phyloP scores from a whole-genome alignment of 2,329 filamentous ascomycete genomes.

The Epichloe sylvatica region DNA sequence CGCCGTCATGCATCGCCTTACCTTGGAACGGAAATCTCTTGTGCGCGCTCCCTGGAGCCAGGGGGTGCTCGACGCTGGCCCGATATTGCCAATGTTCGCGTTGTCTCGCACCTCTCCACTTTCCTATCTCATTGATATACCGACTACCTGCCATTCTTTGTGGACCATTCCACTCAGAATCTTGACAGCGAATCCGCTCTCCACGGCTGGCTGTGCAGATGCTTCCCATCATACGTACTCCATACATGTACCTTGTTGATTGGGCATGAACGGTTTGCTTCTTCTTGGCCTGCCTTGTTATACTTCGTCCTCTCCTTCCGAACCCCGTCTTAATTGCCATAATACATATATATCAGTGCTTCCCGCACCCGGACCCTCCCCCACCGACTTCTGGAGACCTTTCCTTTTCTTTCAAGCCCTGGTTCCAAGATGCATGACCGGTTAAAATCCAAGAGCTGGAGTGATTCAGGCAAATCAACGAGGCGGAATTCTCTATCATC shows the following conservation, averaged over 20 bases:
- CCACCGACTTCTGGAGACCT: background rate
- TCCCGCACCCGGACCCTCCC: background rate
- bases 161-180: background rate
- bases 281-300: too few relatives aligned
- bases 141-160: slow-evolving; percentile 1
- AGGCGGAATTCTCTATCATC: slow-evolving; percentile 3
- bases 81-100: background rate
- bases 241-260: background rate
- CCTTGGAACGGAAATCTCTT: background rate
- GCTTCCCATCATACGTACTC: background rate
- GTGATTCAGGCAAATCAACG: slow-evolving; percentile 1
- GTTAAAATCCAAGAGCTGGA: slow-evolving; percentile 2
- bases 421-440: background rate
- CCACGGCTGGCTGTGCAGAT: slow-evolving; percentile 2
- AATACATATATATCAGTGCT: background rate
- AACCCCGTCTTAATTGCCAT: too few relatives aligned
- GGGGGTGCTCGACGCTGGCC: background rate
- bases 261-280: slow-evolving; percentile 1
- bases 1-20: background rate
- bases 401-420: background rate
- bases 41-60: background rate
- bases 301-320: too few relatives aligned
- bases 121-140: background rate
- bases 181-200: background rate
- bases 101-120: background rate